These are phyloP conservation scores for Globisporangium barbulae DNA, from an alignment of 352 stramenopile genomes.

Conservation along the genomic window DNA sequence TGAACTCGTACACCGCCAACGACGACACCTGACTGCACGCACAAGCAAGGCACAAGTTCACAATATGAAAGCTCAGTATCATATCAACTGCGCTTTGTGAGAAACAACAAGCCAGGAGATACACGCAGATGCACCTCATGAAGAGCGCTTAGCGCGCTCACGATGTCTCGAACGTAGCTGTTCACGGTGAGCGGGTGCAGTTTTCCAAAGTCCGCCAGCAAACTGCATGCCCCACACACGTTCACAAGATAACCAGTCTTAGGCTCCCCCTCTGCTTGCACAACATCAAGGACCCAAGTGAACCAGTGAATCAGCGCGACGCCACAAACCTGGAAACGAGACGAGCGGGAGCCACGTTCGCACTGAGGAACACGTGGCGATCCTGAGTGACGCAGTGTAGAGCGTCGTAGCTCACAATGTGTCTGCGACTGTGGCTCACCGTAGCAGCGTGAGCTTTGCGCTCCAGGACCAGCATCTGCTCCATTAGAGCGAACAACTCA, in stretches of 20 bases:
- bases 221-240: not conserved
- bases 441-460: not conserved
- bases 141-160: constrained; percentile 25
- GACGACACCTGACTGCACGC: constrained; percentile 12
- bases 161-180: constrained; percentile 29
- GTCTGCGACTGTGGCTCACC: not conserved
- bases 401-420: constrained; percentile 9
- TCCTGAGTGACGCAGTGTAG: constrained; percentile 1
- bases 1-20: constrained; percentile 22
- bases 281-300: no score
- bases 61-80: not conserved
- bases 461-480: constrained; percentile 4
- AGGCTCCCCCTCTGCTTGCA: not conserved
- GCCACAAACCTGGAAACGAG: constrained; percentile 2
- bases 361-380: not conserved
- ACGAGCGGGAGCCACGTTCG: not conserved
- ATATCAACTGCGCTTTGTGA: not conserved
- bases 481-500: not conserved
- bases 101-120: no score
- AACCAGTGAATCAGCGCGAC: no score
- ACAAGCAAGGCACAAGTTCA: not conserved
- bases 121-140: constrained; percentile 27
- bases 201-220: constrained; percentile 27
- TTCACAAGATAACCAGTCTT: not conserved
- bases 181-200: constrained; percentile 34